These are phyloP conservation scores for Tulasnella sp. DNA, from an alignment of 768 basidiomycete genomes.

Conservation along the genomic window DNA sequence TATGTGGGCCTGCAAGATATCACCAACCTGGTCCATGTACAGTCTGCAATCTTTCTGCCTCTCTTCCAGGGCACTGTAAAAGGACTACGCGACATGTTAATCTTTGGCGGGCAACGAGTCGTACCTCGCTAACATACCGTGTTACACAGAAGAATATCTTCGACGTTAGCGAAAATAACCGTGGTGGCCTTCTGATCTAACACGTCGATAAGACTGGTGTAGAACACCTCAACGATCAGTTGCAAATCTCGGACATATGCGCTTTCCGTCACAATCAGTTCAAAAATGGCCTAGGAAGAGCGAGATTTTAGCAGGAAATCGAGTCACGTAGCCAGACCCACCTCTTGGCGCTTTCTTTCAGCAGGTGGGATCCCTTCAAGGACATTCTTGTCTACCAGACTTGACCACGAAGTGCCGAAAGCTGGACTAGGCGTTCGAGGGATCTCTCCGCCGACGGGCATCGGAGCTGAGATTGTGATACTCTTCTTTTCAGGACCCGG, in stretches of 20 bases:
- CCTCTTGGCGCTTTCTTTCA: constrained; percentile 88
- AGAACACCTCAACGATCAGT: constrained; percentile 90
- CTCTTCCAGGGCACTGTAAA: constrained; percentile 72
- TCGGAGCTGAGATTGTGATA: not conserved
- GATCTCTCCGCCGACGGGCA: constrained; percentile 30
- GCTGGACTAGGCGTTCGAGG: constrained; percentile 49
- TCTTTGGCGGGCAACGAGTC: not conserved
- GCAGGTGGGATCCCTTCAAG: constrained; percentile 70
- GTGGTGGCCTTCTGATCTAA: constrained; percentile 73
- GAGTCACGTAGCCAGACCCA: constrained; percentile 36
- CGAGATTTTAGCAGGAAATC: not conserved
- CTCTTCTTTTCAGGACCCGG: constrained; percentile 39
- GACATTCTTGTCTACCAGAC: constrained; percentile 79
- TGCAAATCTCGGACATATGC: constrained; percentile 91
- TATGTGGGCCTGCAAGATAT: constrained; percentile 73
- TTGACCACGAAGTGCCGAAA: constrained; percentile 87
- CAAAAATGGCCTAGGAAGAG: constrained; percentile 74
- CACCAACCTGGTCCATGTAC: constrained; percentile 85
- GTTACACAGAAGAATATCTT: constrained; percentile 85
- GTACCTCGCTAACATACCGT: constrained; percentile 53
- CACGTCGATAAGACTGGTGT: constrained; percentile 67
- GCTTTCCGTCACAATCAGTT: constrained; percentile 85
- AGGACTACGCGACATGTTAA: not conserved
- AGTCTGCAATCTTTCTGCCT: constrained; percentile 88
- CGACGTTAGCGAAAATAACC: constrained; percentile 88